Evolutionary conservation across 805 yeast species (phyloP), one percentile per base, ranked within the genome.

Genomic region (Candida maltosa): DNA sequence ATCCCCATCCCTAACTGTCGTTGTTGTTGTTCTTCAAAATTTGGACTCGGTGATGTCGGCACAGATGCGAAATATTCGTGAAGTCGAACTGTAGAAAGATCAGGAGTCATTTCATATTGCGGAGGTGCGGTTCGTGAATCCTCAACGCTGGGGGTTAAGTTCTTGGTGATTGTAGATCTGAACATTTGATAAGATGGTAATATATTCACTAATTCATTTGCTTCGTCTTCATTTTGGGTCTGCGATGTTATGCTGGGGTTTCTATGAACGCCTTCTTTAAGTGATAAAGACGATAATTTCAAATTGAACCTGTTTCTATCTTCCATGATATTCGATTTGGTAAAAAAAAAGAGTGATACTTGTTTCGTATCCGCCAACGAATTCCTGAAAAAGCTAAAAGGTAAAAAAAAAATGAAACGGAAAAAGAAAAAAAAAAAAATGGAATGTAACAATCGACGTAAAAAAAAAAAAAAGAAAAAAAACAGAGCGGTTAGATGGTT

Each of bases 131-230:
- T 41, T 26, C 55, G 37, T 18, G 45, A 28, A 29, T 58, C 52
- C 21, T 60, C 60, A 1, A 41, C 39, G 12, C 55, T 48, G 8
- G 70, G 68, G 7, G 58, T 53, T 34, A 63, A 48, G 35, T 49
- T 54, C 34, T 59, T 61, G 15, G 68, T 60, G 27, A 65, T 54
- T 4, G 66, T 62, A 12, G 64, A 55, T 41, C 58, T 62, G 39
- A 56, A 60, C 70, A 65, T 63, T 21, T 58, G 61, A 41, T 65
- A 65, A 4, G 69, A 62, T 4, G 71, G 71, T 14, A 65, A 48
- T 29, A 65, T 65, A 35, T 58, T 62, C 31, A 62, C 46, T 31
- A 65, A 45, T 17, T 51, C 50, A 20, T 56, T 60, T 6, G 51
- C 56, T 26, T 40, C 49, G 19, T 45, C 45, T 3, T 32, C 37